Base-by-base conservation (phyloP, 495 filamentous ascomycete genomes). In the Aspergillus funiculosus region DNA sequence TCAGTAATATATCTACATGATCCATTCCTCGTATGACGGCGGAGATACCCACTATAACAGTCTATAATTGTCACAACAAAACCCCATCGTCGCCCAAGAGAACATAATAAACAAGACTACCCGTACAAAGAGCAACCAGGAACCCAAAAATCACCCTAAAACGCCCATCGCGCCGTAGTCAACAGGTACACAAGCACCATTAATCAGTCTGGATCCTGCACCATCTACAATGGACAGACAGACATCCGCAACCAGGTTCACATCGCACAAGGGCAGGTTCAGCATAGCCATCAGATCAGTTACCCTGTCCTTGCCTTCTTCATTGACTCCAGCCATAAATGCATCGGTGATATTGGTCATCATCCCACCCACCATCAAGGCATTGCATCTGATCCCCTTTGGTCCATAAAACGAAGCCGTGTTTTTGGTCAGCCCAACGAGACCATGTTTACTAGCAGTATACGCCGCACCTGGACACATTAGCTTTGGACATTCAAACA, bases 391-490 rank as follows among this genome's bases (percentile, higher is more conserved):
- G 54, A 84, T 80, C 15, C 76, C 75, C 58, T 77, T 74, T 28
- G 59, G 62, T 0, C 67, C 73, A 56, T 83, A 83, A 59, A 62
- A 78, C 0, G 71, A 67, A 2, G 79, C 79, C 21, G 78, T 83
- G 57, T 72, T 81, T 60, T 82, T 82, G 17, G 80, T 82, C 48
- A 82, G 59, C 4, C 77, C 80, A 9, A 80, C 52, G 11, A 83
- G 53, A 28, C 55, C 58, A 15, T 61, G 58, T 26, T 61, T 61
- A 39, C 52, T 56, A 1, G 58, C 34, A 2, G 76, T 75, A 50
- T 81, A 82, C 5, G 78, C 78, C 4, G 62, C 72, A 34, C 78
- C 79, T 59, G 54, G 15, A 45, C 51, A 28, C 49, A 61, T 59
- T 10, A 38, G 1, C 15, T 10, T 13, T 24, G 2, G 17, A 25